These are phyloP conservation scores for Dioscorea alata DNA, from an alignment of 106 monocot genomes.

Conservation along the genomic window DNA sequence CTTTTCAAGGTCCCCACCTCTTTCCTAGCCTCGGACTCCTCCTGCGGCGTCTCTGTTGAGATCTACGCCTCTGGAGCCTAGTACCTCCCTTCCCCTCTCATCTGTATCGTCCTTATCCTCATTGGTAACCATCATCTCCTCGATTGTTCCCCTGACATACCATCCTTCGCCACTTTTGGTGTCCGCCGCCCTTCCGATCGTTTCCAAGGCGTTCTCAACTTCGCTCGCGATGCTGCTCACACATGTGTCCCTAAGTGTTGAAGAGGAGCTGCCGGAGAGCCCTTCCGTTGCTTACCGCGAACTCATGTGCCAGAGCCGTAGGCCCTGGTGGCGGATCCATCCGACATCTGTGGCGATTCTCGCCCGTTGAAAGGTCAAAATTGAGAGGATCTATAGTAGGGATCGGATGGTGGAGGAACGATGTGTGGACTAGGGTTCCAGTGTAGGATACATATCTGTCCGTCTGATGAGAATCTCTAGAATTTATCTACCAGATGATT, in stretches of 20 bases:
- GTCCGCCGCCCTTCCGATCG: constrained; percentile 10
- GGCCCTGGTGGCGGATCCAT: background rate
- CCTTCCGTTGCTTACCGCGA: constrained; percentile 4
- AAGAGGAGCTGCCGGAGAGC: background rate
- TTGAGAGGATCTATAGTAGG: background rate
- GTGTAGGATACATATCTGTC: background rate
- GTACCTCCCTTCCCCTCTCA: constrained; percentile 1
- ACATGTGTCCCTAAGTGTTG: background rate
- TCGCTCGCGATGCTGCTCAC: constrained; percentile 3
- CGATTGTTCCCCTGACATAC: background rate
- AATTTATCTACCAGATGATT: no score
- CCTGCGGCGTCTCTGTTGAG: constrained; percentile 5
- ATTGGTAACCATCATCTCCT: constrained; percentile 4
- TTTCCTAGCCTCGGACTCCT: background rate
- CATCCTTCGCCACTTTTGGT: constrained; percentile 3
- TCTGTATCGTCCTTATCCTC: constrained; percentile 1
- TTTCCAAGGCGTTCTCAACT: constrained; percentile 7
- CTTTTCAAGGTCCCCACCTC: background rate
- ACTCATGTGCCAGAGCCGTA: background rate
- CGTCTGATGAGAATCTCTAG: no score
- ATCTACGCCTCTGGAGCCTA: constrained; percentile 5
- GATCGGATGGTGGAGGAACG: background rate
- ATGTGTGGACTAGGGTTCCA: background rate
- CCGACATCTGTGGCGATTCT: no score
- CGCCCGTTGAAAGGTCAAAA: background rate